These are phyloP conservation scores for Termitomyces sp. DNA, from an alignment of 768 basidiomycete species.

Conservation along the genomic window DNA sequence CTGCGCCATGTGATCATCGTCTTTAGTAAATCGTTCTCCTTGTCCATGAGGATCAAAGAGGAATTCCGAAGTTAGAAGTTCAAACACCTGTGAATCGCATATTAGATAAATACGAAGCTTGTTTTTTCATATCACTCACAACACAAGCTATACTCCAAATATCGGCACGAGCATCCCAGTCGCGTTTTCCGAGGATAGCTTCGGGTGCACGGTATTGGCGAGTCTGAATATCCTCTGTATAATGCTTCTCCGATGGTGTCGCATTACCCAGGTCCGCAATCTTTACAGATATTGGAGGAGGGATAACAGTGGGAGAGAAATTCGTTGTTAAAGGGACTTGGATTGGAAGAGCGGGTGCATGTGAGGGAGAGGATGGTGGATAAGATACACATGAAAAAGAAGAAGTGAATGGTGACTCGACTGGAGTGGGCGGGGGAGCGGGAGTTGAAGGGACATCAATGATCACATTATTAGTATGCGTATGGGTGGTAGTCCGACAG, in stretches of 20 bases:
- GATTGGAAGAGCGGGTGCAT: constrained; percentile 10
- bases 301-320: constrained; percentile 8
- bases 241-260: constrained; percentile 85
- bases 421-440: constrained; percentile 28
- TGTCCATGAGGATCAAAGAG: constrained; percentile 88
- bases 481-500: constrained; percentile 5
- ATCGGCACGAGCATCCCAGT: constrained; percentile 84
- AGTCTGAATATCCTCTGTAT: constrained; percentile 95
- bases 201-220: constrained; percentile 94
- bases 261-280: constrained; percentile 95
- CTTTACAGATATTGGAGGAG: constrained; percentile 71
- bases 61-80: constrained; percentile 86
- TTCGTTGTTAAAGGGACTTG: constrained; percentile 19
- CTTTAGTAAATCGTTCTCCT: constrained; percentile 78
- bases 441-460: constrained; percentile 13
- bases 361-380: constrained; percentile 7
- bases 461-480: constrained; percentile 12
- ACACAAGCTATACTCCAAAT: constrained; percentile 92
- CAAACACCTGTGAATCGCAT: constrained; percentile 57
- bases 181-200: constrained; percentile 80
- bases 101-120: neutral
- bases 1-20: constrained; percentile 95
- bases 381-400: constrained; percentile 15
- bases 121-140: constrained; percentile 30
- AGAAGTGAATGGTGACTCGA: constrained; percentile 21